Conservation (phyloP, 192 early-diverging fungal species). For the Thamnidium elegans region DNA sequence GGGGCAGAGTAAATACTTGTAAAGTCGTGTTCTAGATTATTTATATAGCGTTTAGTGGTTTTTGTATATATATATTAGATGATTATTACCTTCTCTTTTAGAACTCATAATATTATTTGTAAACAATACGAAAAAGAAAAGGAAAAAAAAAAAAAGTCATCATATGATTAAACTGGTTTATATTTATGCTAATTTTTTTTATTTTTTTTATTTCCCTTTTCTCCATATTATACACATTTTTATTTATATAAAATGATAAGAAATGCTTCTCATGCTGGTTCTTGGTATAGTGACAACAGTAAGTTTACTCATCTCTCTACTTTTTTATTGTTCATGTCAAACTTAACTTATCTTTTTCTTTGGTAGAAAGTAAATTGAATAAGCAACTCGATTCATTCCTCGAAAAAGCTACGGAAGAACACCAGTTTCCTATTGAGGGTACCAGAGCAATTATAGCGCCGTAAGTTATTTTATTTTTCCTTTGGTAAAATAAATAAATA, state of each 20-base stretch:
- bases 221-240: neutral
- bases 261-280: slow-evolving; percentile 63
- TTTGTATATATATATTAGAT: no score
- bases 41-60: no score
- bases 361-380: slow-evolving; percentile 40
- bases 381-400: slow-evolving; percentile 54
- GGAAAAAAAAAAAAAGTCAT: no score
- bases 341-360: slow-evolving; percentile 4
- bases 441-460: slow-evolving; percentile 73
- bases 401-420: slow-evolving; percentile 34
- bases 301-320: slow-evolving; percentile 7
- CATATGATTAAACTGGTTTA: no score
- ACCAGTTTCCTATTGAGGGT: slow-evolving; percentile 39
- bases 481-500: neutral
- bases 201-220: neutral
- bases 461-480: slow-evolving; percentile 43
- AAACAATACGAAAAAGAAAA: no score
- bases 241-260: slow-evolving; percentile 29
- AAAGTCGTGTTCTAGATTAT: no score
- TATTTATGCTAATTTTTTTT: no score
- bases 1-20: no score
- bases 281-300: slow-evolving; percentile 62
- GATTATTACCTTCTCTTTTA: no score
- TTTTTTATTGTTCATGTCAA: neutral
- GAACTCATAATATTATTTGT: no score